Percentiles rank a stretch among this genome's conserved stretches.
These are phyloP conservation scores for Cercospora sojina DNA, from an alignment of 2,329 filamentous ascomycete genomes.

Conservation along the genomic window DNA sequence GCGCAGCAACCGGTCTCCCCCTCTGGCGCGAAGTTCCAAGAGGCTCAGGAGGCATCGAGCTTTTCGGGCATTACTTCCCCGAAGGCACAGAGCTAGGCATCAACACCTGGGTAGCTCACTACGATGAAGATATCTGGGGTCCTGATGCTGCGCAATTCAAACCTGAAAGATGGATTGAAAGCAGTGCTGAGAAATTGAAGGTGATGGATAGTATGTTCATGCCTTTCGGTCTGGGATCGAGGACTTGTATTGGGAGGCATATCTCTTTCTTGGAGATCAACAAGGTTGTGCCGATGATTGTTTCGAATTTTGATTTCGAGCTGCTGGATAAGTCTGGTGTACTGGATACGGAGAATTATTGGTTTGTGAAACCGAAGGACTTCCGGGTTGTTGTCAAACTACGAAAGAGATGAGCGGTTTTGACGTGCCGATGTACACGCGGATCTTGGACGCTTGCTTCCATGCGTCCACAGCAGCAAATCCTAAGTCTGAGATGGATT, in stretches of 20 bases:
- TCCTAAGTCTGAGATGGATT: too few relatives aligned
- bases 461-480: not conserved
- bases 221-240: slow-evolving; percentile 39
- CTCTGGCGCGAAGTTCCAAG: slow-evolving; percentile 24
- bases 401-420: not conserved
- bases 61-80: slow-evolving; percentile 43
- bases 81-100: slow-evolving; percentile 43
- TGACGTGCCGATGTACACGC: not conserved
- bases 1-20: slow-evolving; percentile 24
- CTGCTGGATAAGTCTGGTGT: slow-evolving; percentile 3
- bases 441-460: too few relatives aligned
- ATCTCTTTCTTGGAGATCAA: slow-evolving; percentile 35
- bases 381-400: slow-evolving; percentile 20
- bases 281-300: slow-evolving; percentile 36
- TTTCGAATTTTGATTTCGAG: slow-evolving; percentile 30
- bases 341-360: slow-evolving; percentile 20
- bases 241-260: slow-evolving; percentile 40
- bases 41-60: slow-evolving; percentile 19
- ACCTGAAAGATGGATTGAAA: slow-evolving; percentile 30
- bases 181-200: slow-evolving; percentile 36
- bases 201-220: slow-evolving; percentile 32
- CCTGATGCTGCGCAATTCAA: slow-evolving; percentile 22
- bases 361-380: slow-evolving; percentile 24
- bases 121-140: slow-evolving; percentile 27
- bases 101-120: slow-evolving; percentile 28